These are phyloP conservation scores for Stemphylium lycopersici DNA, from an alignment of 2,329 filamentous ascomycete genomes.

Conservation along the genomic window DNA sequence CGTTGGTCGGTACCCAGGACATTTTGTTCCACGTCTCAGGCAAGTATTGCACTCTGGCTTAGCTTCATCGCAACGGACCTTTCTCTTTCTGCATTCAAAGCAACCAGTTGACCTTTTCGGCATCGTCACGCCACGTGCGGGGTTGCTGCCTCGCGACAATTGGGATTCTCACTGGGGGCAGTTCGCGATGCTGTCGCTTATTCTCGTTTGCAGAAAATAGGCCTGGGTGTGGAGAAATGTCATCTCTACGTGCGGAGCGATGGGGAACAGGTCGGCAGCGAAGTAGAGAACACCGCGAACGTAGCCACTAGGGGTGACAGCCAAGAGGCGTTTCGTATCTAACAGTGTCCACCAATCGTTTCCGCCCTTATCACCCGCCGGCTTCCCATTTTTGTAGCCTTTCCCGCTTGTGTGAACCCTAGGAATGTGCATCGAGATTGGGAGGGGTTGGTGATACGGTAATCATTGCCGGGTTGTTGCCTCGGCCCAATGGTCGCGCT, in stretches of 20 bases:
- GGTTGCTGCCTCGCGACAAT: slow-evolving; percentile 9
- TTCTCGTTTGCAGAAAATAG: not conserved
- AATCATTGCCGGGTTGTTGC: not conserved
- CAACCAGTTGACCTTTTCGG: slow-evolving; percentile 46
- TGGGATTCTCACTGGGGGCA: not conserved
- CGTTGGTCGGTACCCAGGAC: slow-evolving; percentile 44
- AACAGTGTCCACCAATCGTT: slow-evolving; percentile 14
- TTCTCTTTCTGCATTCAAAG: slow-evolving; percentile 47
- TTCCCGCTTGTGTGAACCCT: slow-evolving; percentile 6
- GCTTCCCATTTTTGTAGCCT: slow-evolving; percentile 10
- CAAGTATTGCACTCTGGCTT: slow-evolving; percentile 46
- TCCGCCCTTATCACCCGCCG: not conserved
- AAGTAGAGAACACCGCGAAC: slow-evolving; percentile 6
- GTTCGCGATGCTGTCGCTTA: not conserved
- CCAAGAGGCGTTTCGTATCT: slow-evolving; percentile 17
- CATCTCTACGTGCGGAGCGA: slow-evolving; percentile 6
- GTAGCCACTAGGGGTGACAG: slow-evolving; percentile 7
- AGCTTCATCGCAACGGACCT: slow-evolving; percentile 46
- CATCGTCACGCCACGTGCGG: slow-evolving; percentile 30
- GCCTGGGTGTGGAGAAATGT: not conserved
- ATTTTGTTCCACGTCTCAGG: slow-evolving; percentile 43
- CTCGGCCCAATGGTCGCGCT: not conserved
- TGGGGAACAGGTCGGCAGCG: not conserved
- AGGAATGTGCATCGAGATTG: not conserved
- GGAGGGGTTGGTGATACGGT: not conserved